phyloP scores from a whole-genome alignment of 2,329 filamentous ascomycete species.

The Ceratocystis colombiana region DNA sequence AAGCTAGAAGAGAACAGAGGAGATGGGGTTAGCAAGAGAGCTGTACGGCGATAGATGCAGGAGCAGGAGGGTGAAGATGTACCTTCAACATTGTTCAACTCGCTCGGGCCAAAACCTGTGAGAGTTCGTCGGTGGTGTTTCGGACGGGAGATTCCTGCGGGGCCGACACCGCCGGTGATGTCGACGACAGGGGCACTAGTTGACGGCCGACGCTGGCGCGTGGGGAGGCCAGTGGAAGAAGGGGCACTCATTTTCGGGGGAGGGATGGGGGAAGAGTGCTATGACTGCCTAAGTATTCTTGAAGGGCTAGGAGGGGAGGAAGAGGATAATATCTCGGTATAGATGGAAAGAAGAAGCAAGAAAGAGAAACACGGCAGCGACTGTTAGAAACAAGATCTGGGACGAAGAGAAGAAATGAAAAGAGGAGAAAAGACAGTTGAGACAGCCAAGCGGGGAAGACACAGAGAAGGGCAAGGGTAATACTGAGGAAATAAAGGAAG shows the following conservation, averaged over 20 bases:
- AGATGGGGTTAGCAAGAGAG: slow-evolving; percentile 2
- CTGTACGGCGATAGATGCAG: slow-evolving; percentile 10
- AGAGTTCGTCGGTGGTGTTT: slow-evolving; percentile 90
- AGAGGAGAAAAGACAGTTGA: not conserved
- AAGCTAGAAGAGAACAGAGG: slow-evolving; percentile 37
- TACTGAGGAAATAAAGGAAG: not conserved
- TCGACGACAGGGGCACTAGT: slow-evolving; percentile 74
- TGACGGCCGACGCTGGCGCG: slow-evolving; percentile 73
- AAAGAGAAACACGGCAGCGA: not conserved
- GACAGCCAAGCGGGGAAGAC: slow-evolving; percentile 2
- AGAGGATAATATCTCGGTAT: not conserved
- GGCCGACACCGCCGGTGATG: slow-evolving; percentile 75
- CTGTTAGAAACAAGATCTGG: not conserved
- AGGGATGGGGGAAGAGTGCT: not conserved
- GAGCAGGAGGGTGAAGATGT: slow-evolving; percentile 31
- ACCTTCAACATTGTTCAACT: slow-evolving; percentile 92
- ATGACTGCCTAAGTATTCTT: too few species aligned
- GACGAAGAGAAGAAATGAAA: not conserved
- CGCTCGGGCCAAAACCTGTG: slow-evolving; percentile 78
- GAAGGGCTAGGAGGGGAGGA: not conserved
- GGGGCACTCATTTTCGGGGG: slow-evolving; percentile 26
- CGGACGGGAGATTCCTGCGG: slow-evolving; percentile 71
- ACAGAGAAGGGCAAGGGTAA: not conserved
- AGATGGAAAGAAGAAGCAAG: slow-evolving; percentile 3
- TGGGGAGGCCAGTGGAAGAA: slow-evolving; percentile 33